phyloP scores from a whole-genome alignment of 2,329 filamentous ascomycete species.

The Cordyceps militaris region DNA sequence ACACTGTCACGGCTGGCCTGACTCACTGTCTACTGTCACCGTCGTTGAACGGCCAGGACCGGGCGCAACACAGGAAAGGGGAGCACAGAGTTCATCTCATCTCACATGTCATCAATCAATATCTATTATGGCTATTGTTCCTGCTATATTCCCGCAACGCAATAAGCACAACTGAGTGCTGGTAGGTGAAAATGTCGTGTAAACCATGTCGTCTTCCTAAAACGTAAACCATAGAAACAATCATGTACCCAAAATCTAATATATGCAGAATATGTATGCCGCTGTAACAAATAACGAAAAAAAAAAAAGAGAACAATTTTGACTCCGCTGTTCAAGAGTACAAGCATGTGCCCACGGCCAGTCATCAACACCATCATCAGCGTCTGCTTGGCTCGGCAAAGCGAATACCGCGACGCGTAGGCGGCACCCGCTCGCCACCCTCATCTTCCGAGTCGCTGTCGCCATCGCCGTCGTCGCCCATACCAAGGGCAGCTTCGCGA shows the following conservation, averaged over 20 bases:
- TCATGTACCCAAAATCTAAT: neutral
- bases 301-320: neutral
- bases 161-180: neutral
- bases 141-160: neutral
- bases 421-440: constrained; percentile 46
- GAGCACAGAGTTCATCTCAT: no score
- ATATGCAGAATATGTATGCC: neutral
- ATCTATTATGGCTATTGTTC: neutral
- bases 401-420: constrained; percentile 48
- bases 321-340: neutral
- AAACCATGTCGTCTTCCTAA: neutral
- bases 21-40: no score
- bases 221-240: neutral
- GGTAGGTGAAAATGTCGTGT: neutral
- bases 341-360: neutral
- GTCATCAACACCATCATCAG: neutral
- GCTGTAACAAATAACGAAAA: neutral
- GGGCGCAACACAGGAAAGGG: no score
- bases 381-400: constrained; percentile 44
- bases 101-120: neutral
- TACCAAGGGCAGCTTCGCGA: constrained; percentile 65
- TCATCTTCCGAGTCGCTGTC: constrained; percentile 49
- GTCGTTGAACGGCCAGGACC: no score
- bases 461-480: constrained; percentile 36
- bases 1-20: no score